Evolutionary conservation across 495 filamentous ascomycete species (phyloP).

Genomic region (Penicillium argentinense): DNA sequence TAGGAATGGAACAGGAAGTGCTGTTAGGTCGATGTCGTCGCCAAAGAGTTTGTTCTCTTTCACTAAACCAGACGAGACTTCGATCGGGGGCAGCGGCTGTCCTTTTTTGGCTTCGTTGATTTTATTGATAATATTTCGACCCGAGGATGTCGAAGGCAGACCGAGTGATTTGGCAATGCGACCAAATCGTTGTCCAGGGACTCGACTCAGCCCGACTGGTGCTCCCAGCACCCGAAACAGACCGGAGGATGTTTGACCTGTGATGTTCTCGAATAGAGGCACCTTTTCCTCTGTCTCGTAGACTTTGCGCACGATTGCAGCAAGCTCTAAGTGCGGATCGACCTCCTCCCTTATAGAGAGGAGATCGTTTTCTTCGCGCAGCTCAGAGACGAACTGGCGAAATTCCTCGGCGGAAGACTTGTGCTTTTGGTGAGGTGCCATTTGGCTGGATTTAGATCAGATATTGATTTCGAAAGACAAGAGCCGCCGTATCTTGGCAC

Average conservation of each 20-base stretch:
- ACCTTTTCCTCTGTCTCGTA: conserved; percentile 39
- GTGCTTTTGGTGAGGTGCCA: no score
- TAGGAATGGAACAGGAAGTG: conserved; percentile 32
- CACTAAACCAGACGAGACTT: conserved; percentile 27
- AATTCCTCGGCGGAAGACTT: conserved; percentile 20
- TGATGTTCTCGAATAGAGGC: conserved; percentile 40
- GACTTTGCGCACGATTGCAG: conserved; percentile 35
- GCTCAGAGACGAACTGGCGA: conserved; percentile 32
- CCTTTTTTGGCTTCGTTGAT: conserved; percentile 21
- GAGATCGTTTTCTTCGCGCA: conserved; percentile 34
- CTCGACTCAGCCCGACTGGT: conserved; percentile 26
- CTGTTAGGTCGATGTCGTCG: conserved; percentile 34
- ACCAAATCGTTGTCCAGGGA: conserved; percentile 17
- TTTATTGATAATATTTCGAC: conserved; percentile 29
- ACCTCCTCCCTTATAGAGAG: conserved; percentile 29
- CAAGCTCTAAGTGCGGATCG: conserved; percentile 35
- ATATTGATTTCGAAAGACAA: no score
- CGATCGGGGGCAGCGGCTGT: conserved; percentile 24
- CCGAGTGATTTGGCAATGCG: conserved; percentile 33
- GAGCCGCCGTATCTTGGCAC: no score
- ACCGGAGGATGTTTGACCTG: conserved; percentile 26
- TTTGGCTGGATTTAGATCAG: no score
- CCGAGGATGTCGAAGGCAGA: conserved; percentile 26
- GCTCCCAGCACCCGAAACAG: conserved; percentile 42
- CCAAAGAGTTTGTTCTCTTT: conserved; percentile 32